These are phyloP conservation scores for Tetrahymena thermophila DNA, from an alignment of 73 alveolate species.

Conservation along the genomic window DNA sequence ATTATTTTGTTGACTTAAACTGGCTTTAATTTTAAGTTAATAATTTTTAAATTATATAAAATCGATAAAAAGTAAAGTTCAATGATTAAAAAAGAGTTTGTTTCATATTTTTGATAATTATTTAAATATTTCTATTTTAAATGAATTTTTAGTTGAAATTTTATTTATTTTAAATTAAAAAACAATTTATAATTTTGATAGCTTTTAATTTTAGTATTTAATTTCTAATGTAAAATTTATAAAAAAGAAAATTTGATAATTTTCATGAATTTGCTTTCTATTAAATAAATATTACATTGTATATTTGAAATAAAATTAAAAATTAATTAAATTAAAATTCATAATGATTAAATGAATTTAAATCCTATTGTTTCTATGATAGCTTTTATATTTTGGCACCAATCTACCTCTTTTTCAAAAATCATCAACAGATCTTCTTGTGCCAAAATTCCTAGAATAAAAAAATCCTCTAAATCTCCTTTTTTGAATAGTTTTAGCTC, in stretches of 20 bases:
- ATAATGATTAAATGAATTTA: background rate
- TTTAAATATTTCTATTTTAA: no score
- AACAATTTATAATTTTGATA: background rate
- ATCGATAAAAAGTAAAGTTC: no score
- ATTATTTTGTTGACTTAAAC: no score
- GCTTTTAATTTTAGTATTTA: background rate
- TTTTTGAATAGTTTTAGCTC: background rate
- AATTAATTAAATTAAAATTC: background rate
- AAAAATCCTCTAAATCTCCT: background rate
- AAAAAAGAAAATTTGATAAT: background rate
- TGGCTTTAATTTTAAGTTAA: no score
- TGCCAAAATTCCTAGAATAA: background rate
- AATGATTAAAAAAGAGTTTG: no score
- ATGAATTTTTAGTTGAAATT: no score
- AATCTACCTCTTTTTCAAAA: background rate
- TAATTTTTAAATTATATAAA: no score
- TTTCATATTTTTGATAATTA: no score
- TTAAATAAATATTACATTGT: no score
- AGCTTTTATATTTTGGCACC: background rate
- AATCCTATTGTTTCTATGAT: background rate
- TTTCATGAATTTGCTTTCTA: background rate
- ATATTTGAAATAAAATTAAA: no score
- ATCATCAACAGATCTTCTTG: background rate
- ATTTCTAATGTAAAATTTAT: no score
- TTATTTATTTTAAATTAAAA: no score